Evolutionary conservation across 495 filamentous ascomycete genomes (phyloP).

Genomic region (Hypoxylon lienhwacheense): DNA sequence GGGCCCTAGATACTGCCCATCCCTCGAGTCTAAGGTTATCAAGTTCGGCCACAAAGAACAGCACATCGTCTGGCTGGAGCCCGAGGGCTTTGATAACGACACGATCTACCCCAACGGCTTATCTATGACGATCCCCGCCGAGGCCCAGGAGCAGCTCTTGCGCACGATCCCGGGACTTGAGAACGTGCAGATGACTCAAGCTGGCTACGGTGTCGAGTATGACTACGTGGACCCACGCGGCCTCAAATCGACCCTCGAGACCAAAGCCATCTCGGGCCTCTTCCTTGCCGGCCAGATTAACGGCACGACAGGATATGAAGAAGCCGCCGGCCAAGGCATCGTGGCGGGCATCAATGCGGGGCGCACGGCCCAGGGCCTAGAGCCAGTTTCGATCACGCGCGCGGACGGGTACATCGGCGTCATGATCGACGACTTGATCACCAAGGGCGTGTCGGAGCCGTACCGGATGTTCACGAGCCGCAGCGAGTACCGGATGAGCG

Average conservation of each 20-base stretch:
- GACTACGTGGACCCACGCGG: slow-evolving; percentile 96
- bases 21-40: slow-evolving; percentile 91
- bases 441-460: slow-evolving; percentile 94
- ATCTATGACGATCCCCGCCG: slow-evolving; percentile 90
- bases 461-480: slow-evolving; percentile 99
- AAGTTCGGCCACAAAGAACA: slow-evolving; percentile 75
- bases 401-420: slow-evolving; percentile 95
- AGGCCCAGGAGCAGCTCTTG: slow-evolving; percentile 80
- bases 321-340: slow-evolving; percentile 91
- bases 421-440: slow-evolving; percentile 98
- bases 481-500: slow-evolving; percentile 90
- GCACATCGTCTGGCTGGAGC: slow-evolving; percentile 95
- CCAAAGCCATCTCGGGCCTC: slow-evolving; percentile 85
- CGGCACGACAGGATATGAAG: slow-evolving; percentile 97
- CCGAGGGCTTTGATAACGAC: slow-evolving; percentile 89
- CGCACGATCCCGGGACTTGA: slow-evolving; percentile 85
- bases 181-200: slow-evolving; percentile 89
- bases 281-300: slow-evolving; percentile 98
- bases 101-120: slow-evolving; percentile 96
- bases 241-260: slow-evolving; percentile 84
- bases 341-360: slow-evolving; percentile 94
- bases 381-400: slow-evolving; percentile 68
- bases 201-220: slow-evolving; percentile 97
- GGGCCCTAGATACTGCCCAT: slow-evolving; percentile 93
- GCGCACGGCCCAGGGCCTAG: slow-evolving; percentile 66